A percentile compares a stretch with the other conserved stretches of the same genome.
phyloP scores from a whole-genome alignment of 148 eudicot genomes.

The Arctostaphylos glauca region DNA sequence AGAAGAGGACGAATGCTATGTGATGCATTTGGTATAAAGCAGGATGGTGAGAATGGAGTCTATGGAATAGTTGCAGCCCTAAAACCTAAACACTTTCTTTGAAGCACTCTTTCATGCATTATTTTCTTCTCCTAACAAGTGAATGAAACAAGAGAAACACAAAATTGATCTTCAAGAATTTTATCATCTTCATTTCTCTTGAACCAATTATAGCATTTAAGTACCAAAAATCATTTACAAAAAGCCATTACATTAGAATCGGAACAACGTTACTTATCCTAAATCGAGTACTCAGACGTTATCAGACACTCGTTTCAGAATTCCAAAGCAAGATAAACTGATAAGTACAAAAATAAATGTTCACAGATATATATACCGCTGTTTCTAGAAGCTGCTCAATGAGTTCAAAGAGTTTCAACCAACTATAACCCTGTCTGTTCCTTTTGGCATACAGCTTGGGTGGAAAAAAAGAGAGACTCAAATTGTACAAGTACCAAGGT shows the following conservation, averaged over 20 bases:
- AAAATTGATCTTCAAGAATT: too few species aligned
- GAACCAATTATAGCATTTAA: neutral
- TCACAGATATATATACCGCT: neutral
- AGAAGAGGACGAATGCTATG: too few species aligned
- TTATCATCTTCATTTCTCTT: neutral
- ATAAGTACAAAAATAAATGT: neutral
- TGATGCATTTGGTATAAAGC: too few species aligned
- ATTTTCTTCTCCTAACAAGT: too few species aligned
- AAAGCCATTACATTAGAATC: neutral
- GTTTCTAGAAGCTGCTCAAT: neutral
- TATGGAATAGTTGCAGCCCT: too few species aligned
- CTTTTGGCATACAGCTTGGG: neutral
- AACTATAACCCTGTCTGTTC: conserved; percentile 3
- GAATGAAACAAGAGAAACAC: too few species aligned
- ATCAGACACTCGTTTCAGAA: neutral
- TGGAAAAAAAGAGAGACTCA: neutral
- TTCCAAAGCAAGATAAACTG: neutral
- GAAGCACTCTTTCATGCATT: too few species aligned
- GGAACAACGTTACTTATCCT: neutral
- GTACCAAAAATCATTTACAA: neutral
- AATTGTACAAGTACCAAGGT: neutral
- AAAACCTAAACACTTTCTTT: too few species aligned
- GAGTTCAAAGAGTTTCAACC: neutral
- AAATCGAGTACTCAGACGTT: neutral
- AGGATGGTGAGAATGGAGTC: too few species aligned